Percentiles rank a stretch among this genome's conserved stretches.
Conservation (phyloP, 805 yeast genomes). For the Tetrapisispora fleetii region DNA sequence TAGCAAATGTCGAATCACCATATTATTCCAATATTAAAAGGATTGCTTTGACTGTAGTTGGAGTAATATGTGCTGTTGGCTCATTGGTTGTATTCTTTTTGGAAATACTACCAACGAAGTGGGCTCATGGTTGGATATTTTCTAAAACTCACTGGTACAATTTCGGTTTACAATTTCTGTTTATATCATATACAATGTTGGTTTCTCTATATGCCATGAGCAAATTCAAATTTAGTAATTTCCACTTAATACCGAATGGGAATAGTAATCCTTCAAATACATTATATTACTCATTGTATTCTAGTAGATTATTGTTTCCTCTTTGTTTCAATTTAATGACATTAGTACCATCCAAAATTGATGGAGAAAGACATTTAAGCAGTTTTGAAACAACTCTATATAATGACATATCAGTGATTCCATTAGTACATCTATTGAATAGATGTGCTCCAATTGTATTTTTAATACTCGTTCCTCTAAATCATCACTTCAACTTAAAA, state of each 20-base stretch:
- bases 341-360: slow-evolving; percentile 13
- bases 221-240: slow-evolving; percentile 24
- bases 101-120: slow-evolving; percentile 21
- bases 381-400: slow-evolving; percentile 21
- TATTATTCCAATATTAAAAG: slow-evolving; percentile 6
- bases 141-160: slow-evolving; percentile 13
- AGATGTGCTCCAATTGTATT: slow-evolving; percentile 21
- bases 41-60: slow-evolving; percentile 6
- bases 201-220: slow-evolving; percentile 27
- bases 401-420: slow-evolving; percentile 21
- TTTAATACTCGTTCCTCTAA: slow-evolving; percentile 17
- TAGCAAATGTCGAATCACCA: slow-evolving; percentile 19
- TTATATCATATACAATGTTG: slow-evolving; percentile 21
- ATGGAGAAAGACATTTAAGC: slow-evolving; percentile 7
- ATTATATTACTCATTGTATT: slow-evolving; percentile 25
- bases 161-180: slow-evolving; percentile 15
- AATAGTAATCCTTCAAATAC: slow-evolving; percentile 27
- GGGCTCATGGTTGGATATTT: slow-evolving; percentile 20
- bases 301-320: slow-evolving; percentile 27
- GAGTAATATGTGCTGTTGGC: slow-evolving; percentile 6
- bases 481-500: slow-evolving; percentile 23
- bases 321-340: slow-evolving; percentile 27
- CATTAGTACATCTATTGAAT: slow-evolving; percentile 21
- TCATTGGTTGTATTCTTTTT: slow-evolving; percentile 15
- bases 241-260: slow-evolving; percentile 27